A percentile compares a stretch with the other conserved stretches of the same genome.
phyloP scores from a whole-genome alignment of 371 early-diverging fungal genomes.

The Mortierella sp. region DNA sequence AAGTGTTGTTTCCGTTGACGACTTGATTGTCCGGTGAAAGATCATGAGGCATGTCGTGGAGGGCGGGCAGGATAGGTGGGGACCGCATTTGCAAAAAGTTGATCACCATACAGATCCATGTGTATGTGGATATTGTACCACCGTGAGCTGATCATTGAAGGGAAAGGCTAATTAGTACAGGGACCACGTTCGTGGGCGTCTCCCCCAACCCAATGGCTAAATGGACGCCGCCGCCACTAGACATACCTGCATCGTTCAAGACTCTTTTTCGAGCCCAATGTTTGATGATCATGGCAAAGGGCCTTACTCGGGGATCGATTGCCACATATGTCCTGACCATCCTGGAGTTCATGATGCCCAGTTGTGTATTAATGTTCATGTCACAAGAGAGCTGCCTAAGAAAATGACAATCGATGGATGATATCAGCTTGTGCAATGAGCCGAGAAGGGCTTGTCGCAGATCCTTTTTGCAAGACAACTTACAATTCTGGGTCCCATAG shows the following conservation, averaged over 20 bases:
- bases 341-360: slow-evolving; percentile 82
- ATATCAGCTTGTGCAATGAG: not conserved
- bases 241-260: slow-evolving; percentile 76
- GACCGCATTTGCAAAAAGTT: slow-evolving; percentile 89
- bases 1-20: slow-evolving; percentile 53
- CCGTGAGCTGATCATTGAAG: slow-evolving; percentile 72
- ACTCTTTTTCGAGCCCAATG: slow-evolving; percentile 82
- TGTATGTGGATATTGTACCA: slow-evolving; percentile 92
- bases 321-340: slow-evolving; percentile 82
- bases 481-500: slow-evolving; percentile 72
- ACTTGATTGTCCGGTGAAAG: slow-evolving; percentile 53
- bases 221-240: too few relatives aligned
- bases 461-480: too few relatives aligned
- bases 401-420: not conserved
- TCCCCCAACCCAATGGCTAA: too few relatives aligned
- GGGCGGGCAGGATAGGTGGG: slow-evolving; percentile 91
- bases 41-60: slow-evolving; percentile 70
- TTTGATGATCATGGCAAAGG: slow-evolving; percentile 80
- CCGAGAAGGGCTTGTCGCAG: too few relatives aligned
- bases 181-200: too few relatives aligned
- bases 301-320: slow-evolving; percentile 83
- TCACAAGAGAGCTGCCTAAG: slow-evolving; percentile 75
- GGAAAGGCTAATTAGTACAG: too few relatives aligned
- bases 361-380: slow-evolving; percentile 84
- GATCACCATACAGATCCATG: slow-evolving; percentile 92